Evolutionary conservation across 169 alveolate species (phyloP).

Genomic region (Plasmodium malariae): DNA sequence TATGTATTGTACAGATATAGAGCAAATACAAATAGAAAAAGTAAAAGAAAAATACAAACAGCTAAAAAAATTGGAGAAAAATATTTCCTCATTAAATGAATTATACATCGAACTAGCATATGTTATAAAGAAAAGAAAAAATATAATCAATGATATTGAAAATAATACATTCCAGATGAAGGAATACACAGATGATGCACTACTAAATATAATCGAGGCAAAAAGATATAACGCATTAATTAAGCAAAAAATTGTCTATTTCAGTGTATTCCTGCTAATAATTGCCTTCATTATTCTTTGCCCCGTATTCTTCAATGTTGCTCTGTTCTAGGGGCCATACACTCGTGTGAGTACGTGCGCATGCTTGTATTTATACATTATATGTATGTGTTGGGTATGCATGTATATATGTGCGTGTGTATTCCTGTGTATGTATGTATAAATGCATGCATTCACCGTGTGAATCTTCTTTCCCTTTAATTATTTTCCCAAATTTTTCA

Average conservation of each 20-base stretch:
- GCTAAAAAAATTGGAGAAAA: constrained; percentile 34
- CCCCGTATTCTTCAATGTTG: constrained; percentile 42
- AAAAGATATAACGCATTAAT: constrained; percentile 35
- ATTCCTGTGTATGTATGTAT: background rate
- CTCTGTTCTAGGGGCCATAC: background rate
- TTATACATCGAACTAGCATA: constrained; percentile 56
- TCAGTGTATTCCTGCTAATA: constrained; percentile 50
- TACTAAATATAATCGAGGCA: constrained; percentile 36
- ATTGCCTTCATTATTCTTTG: constrained; percentile 45
- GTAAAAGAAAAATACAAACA: constrained; percentile 45
- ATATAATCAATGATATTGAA: constrained; percentile 45
- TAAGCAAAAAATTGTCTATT: constrained; percentile 25
- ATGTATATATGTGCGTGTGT: background rate
- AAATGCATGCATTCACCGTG: background rate
- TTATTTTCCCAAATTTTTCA: too few species aligned
- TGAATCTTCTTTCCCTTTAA: background rate
- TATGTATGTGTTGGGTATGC: background rate
- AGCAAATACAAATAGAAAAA: constrained; percentile 39
- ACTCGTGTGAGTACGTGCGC: too few species aligned
- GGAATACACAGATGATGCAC: constrained; percentile 63
- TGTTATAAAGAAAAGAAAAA: constrained; percentile 54
- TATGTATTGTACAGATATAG: constrained; percentile 6
- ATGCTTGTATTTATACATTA: too few species aligned
- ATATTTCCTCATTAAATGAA: constrained; percentile 39
- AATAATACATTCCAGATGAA: constrained; percentile 45